phyloP scores from a whole-genome alignment of 768 basidiomycete genomes.

The Pholiota molesta region DNA sequence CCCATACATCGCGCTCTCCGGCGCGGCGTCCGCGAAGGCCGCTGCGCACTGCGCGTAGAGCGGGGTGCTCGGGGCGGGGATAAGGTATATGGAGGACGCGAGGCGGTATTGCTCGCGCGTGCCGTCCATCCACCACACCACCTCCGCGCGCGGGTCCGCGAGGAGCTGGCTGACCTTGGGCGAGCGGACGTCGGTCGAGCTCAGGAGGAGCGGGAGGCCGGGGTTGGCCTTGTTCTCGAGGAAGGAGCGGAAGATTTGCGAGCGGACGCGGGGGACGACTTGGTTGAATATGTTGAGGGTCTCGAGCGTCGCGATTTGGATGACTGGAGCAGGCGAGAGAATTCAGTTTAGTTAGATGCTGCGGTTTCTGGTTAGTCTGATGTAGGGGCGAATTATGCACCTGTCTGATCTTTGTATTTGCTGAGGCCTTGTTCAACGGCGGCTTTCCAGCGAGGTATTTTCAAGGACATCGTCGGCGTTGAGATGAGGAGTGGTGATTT shows the following conservation, averaged over 20 bases:
- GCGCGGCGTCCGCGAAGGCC: constrained; percentile 19
- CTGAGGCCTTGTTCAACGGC: constrained; percentile 46
- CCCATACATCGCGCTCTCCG: constrained; percentile 29
- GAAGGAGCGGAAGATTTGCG: constrained; percentile 64
- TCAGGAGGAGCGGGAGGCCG: constrained; percentile 60
- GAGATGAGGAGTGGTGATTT: not conserved
- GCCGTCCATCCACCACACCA: constrained; percentile 75
- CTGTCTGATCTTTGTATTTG: constrained; percentile 39
- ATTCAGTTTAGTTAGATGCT: too few species aligned
- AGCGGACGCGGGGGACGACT: constrained; percentile 61
- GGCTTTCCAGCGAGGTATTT: constrained; percentile 49
- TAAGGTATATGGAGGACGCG: constrained; percentile 54
- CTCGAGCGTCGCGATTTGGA: constrained; percentile 64
- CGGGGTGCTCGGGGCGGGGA: constrained; percentile 50
- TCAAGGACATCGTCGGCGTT: constrained; percentile 1
- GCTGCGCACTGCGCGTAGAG: constrained; percentile 37
- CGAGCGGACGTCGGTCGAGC: constrained; percentile 73
- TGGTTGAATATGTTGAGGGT: constrained; percentile 22
- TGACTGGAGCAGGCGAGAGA: constrained; percentile 39
- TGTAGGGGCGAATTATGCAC: constrained; percentile 26
- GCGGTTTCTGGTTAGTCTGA: too few species aligned
- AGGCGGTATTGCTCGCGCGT: constrained; percentile 78
- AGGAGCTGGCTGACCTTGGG: constrained; percentile 67
- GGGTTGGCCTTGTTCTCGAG: constrained; percentile 45
- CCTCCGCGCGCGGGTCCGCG: constrained; percentile 52